Base-by-base conservation (phyloP, 208 protist species). In the Crithidia sp. region DNA sequence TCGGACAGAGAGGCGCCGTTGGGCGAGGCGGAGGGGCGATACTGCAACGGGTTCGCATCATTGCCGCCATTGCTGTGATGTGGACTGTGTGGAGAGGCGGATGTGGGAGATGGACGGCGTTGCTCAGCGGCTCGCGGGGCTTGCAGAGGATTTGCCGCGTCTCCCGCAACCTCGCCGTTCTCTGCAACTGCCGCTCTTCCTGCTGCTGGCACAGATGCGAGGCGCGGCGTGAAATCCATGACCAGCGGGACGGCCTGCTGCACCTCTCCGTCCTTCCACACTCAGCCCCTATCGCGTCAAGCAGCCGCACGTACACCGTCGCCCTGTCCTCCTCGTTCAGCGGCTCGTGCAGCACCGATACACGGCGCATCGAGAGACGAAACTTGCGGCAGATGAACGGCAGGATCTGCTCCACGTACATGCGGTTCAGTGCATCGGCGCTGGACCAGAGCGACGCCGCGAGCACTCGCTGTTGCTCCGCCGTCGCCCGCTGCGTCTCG, bases 311-410 rank as follows among this genome's bases (percentile, higher is more conserved):
- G 71, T 87, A 84, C 28, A 87, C 79, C 36, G 65, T 59, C 19
- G 53, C 17, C 39, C 77, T 76, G 60, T 87, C 78, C 41, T 81
- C 78, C 49, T 66, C 66, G 43, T 17, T 52, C 13, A 87, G 60
- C 2, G 77, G 77, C 14, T 63, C 67, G 49, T 79, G 41, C 50
- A 87, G 77, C 50, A 77, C 78, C 2, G 50, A 50, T 17, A 58
- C 75, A n/a, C 65, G 60, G 9, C 58, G 53, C 40, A 43, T 13
- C 9, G 72, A 53, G 37, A 85, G 61, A 36, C 79, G 77, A 49
- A 87, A 87, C 69, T 87, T 87, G 45, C 76, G 74, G 55, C 77
- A 84, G 39, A 82, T 76, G 57, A 67, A 80, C 3, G 83, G 83
- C 13, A 87, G 65, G 17, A 84, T 58, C 13, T 65, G 59, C 57